A percentile compares a stretch with the other conserved stretches of the same genome.
Conservation (phyloP, 805 yeast species). For the Candida morakotiae region DNA sequence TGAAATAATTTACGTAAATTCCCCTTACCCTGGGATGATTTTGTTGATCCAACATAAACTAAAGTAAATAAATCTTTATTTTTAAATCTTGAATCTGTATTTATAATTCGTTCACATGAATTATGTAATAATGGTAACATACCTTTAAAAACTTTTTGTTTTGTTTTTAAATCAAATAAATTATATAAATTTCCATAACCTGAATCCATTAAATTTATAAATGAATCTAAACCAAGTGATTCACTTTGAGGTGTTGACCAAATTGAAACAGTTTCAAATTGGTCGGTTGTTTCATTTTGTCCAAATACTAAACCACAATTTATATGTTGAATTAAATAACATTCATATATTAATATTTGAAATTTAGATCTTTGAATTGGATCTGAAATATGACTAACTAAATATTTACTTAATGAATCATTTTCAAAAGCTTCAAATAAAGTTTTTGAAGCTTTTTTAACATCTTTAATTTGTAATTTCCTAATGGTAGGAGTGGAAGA, state of each 20-base stretch:
- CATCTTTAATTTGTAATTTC: slow-evolving; percentile 13
- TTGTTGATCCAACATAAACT: slow-evolving; percentile 43
- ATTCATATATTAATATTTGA: slow-evolving; percentile 44
- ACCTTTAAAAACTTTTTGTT: slow-evolving; percentile 45
- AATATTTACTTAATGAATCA: slow-evolving; percentile 32
- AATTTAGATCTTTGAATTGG: slow-evolving; percentile 14
- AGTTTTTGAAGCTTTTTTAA: slow-evolving; percentile 33
- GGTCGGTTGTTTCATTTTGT: slow-evolving; percentile 38
- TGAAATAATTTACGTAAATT: slow-evolving; percentile 49
- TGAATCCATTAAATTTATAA: slow-evolving; percentile 44
- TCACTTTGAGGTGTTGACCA: slow-evolving; percentile 48
- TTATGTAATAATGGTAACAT: slow-evolving; percentile 51
- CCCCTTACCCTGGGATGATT: slow-evolving; percentile 52
- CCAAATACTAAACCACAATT: slow-evolving; percentile 48
- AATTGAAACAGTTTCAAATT: slow-evolving; percentile 51
- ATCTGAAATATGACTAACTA: slow-evolving; percentile 23
- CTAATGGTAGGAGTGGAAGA: neutral
- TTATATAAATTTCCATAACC: slow-evolving; percentile 53
- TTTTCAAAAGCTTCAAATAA: slow-evolving; percentile 30
- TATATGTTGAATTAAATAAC: slow-evolving; percentile 49
- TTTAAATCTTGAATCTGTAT: slow-evolving; percentile 34
- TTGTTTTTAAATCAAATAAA: slow-evolving; percentile 44
- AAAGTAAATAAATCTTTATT: slow-evolving; percentile 38
- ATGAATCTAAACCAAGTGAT: slow-evolving; percentile 40
- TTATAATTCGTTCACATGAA: slow-evolving; percentile 39